These are phyloP conservation scores for Hirsutella thompsonii DNA, from an alignment of 2,329 filamentous ascomycete genomes.

Conservation along the genomic window DNA sequence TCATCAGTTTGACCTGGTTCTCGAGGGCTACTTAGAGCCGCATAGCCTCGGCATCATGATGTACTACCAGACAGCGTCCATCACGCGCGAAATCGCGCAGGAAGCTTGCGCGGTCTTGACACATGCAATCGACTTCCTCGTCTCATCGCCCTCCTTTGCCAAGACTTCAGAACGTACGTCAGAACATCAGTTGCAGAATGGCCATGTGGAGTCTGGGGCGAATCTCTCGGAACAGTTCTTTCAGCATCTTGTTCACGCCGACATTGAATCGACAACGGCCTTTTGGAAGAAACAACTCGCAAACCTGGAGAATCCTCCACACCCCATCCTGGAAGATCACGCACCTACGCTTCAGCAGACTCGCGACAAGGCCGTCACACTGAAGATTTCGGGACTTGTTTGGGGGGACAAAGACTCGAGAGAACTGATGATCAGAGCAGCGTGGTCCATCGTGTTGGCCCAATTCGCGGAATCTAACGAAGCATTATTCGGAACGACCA, in stretches of 20 bases:
- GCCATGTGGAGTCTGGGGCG: background rate
- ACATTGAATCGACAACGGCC: background rate
- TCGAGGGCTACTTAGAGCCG: background rate
- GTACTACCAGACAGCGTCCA: background rate
- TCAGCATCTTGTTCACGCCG: background rate
- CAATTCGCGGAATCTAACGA: too few species aligned
- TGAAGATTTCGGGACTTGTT: background rate
- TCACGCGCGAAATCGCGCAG: background rate
- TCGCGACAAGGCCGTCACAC: background rate
- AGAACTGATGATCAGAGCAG: background rate
- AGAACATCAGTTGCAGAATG: background rate
- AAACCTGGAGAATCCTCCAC: background rate
- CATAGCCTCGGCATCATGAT: background rate
- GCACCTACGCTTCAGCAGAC: background rate
- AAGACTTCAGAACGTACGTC: background rate
- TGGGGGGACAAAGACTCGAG: background rate
- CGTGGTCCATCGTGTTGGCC: too few species aligned
- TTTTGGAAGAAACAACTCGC: background rate
- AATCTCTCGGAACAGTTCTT: background rate
- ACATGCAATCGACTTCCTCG: background rate
- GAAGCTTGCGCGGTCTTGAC: background rate
- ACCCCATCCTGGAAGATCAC: background rate
- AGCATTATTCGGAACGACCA: too few species aligned
- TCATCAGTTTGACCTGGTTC: background rate
- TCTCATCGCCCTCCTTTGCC: background rate